These are phyloP conservation scores for Chaetomiaceae sp. DNA, from an alignment of 2,329 filamentous ascomycete species.

Conservation along the genomic window DNA sequence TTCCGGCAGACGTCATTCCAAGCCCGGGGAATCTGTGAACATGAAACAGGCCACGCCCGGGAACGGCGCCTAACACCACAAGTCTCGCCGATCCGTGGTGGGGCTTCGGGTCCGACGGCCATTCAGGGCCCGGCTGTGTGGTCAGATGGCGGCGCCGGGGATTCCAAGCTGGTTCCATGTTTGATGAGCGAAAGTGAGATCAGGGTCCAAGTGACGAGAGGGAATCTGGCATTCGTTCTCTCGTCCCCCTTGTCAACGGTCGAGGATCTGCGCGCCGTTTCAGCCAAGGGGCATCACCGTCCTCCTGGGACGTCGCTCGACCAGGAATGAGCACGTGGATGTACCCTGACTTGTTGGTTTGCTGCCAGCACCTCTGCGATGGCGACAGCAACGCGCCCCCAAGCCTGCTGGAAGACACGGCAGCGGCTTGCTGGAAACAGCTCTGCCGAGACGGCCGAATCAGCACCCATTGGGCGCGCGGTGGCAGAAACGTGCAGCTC, in stretches of 20 bases:
- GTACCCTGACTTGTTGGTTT: too few species aligned
- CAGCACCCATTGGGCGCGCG: not conserved
- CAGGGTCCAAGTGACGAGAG: not conserved
- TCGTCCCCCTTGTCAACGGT: too few species aligned
- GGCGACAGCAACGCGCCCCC: not conserved
- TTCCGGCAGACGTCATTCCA: constrained; percentile 8
- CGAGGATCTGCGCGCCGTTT: not conserved
- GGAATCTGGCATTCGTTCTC: constrained; percentile 8
- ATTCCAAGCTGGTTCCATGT: constrained; percentile 1
- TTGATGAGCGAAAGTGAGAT: constrained; percentile 1
- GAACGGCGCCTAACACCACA: constrained; percentile 18
- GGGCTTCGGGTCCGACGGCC: constrained; percentile 9
- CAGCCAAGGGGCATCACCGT: not conserved
- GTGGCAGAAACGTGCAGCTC: constrained; percentile 9
- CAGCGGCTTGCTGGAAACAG: constrained; percentile 27
- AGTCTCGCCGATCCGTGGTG: constrained; percentile 16
- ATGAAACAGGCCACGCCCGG: constrained; percentile 16
- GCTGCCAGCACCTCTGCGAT: not conserved
- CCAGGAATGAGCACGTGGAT: too few species aligned
- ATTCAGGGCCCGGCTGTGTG: not conserved
- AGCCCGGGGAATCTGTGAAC: constrained; percentile 5
- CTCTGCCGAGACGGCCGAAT: constrained; percentile 20
- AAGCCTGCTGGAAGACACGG: constrained; percentile 5
- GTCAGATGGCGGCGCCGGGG: not conserved
- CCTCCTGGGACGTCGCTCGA: too few species aligned